A percentile compares a stretch with the other conserved stretches of the same genome.
Conservation (phyloP, 139 green algal genomes). For the Coelastrella sp. region DNA sequence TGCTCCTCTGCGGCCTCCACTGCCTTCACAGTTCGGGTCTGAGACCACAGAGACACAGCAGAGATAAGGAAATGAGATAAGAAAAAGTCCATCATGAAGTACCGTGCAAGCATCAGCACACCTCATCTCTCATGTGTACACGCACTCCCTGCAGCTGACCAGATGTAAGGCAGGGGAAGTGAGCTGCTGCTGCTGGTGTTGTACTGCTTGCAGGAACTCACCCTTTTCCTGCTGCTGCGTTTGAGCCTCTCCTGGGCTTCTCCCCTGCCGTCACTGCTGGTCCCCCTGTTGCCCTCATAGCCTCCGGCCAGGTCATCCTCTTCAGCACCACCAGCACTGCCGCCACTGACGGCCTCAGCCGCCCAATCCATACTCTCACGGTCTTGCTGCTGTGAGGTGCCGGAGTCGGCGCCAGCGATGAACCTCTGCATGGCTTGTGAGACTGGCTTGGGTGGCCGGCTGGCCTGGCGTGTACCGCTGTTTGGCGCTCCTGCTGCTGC, state of each 20-base stretch:
- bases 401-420: neutral
- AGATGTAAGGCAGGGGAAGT: too few species aligned
- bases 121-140: too few species aligned
- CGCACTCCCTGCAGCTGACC: too few species aligned
- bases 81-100: neutral
- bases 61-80: neutral
- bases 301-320: neutral
- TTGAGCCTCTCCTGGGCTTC: neutral
- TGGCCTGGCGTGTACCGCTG: neutral
- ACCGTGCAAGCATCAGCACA: neutral
- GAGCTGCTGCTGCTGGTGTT: neutral
- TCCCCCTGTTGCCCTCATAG: neutral
- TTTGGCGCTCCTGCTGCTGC: neutral
- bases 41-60: neutral
- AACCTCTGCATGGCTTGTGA: neutral
- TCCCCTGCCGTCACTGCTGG: neutral
- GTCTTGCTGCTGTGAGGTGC: conserved; percentile 8
- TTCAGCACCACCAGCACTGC: neutral
- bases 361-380: conserved; percentile 9
- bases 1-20: conserved; percentile 22
- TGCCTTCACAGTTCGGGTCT: conserved; percentile 29
- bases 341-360: neutral
- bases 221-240: conserved; percentile 24
- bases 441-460: conserved; percentile 7
- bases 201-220: neutral